Evolutionary conservation across 495 filamentous ascomycete genomes (phyloP).

Genomic region (Hypoxylon fragiforme): DNA sequence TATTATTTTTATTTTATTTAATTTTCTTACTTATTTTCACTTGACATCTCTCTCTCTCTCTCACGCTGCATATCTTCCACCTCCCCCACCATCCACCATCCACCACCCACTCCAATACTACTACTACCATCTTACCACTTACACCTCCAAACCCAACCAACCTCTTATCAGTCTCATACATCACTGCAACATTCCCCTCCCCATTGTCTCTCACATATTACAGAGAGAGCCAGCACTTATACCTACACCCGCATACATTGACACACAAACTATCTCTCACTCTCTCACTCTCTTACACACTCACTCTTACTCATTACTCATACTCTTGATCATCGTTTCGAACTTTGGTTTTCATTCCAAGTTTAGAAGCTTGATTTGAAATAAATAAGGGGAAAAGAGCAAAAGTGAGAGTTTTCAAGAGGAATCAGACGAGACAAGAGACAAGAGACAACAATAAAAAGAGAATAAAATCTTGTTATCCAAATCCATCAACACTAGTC

Average conservation of each 20-base stretch:
- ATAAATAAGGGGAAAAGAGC: constrained; percentile 13
- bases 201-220: constrained; percentile 35
- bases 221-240: constrained; percentile 30
- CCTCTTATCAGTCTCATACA: constrained; percentile 33
- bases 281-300: constrained; percentile 12
- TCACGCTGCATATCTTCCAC: constrained; percentile 27
- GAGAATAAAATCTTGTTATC: constrained; percentile 14
- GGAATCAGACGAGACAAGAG: too few relatives aligned
- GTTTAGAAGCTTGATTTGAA: constrained; percentile 23
- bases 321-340: constrained; percentile 33
- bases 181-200: constrained; percentile 35
- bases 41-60: constrained; percentile 29
- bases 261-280: constrained; percentile 13
- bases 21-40: constrained; percentile 8
- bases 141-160: constrained; percentile 28
- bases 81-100: constrained; percentile 51
- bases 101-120: constrained; percentile 35
- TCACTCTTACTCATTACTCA: constrained; percentile 1
- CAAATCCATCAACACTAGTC: constrained; percentile 17
- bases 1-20: constrained; percentile 16
- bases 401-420: constrained; percentile 7
- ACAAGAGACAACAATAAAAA: constrained; percentile 22
- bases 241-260: constrained; percentile 20
- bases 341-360: constrained; percentile 16
- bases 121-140: constrained; percentile 33